Evolutionary conservation across 805 yeast genomes (phyloP), one percentile per base, ranked within the genome.

Genomic region (Candida broadrunensis): DNA sequence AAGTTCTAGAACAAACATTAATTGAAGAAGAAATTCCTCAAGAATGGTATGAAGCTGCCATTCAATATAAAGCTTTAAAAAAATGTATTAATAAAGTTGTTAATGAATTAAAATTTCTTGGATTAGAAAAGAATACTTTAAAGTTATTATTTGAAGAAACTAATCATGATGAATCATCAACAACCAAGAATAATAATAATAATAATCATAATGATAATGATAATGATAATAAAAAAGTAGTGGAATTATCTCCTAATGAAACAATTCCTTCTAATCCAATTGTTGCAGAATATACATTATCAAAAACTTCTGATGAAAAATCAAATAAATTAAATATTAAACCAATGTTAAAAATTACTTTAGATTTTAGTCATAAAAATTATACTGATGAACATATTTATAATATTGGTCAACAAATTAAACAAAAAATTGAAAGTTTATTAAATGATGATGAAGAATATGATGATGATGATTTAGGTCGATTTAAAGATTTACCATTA

Each of bases 21-120:
- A 67, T 67, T 27, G 82, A 76, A 40, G 83, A 80, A 36, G 72
- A 74, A 2, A 67, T 84, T 13, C 91, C 91, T 5, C 69, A 65
- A 20, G 83, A 78, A 17, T 85, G 93, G 93, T 63, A 76, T 0
- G 73, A 69, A 21, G 74, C 78, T 5, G 86, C 89, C 12, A 83
- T 85, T 35, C 86, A 83, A 48, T 85, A 85, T 56, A 85, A 85
- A 56, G 73, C 79, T 3, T 58, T 85, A 43, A 85, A 85, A 55
- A 85, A 85, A 54, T 72, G 80, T 42, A 83, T 85, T 43, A 75
- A 76, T 44, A 70, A 68, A 44, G 85, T 85, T 13, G 89, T 83
- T 13, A 62, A 67, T 24, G 91, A 85, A 60, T 70, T 85, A 33
- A 70, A 72, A 33, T 56, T 59, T n/a, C 55, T 80, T 25, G 90